These are phyloP conservation scores for Sphagnum fallax DNA, from an alignment of 228 moss, liverwort and hornwort genomes.

Conservation along the genomic window DNA sequence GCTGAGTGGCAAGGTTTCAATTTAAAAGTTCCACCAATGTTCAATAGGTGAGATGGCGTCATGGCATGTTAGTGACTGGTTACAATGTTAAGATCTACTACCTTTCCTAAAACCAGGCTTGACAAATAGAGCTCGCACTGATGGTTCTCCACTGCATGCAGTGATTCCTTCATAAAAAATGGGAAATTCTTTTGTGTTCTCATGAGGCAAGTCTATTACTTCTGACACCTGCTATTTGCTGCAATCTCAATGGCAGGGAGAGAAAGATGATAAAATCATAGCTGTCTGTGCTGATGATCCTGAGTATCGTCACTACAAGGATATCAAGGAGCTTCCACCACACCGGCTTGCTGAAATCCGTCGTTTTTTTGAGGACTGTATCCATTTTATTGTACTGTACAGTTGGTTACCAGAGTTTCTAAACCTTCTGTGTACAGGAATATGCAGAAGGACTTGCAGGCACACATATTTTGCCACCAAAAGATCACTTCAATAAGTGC, in stretches of 20 bases:
- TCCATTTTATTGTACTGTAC: constrained; percentile 2
- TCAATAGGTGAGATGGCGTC: too few relatives aligned
- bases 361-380: constrained; percentile 74
- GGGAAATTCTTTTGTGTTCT: constrained; percentile 55
- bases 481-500: too few relatives aligned
- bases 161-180: constrained; percentile 35
- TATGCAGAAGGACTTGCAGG: background rate
- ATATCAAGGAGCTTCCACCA: constrained; percentile 64
- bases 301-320: constrained; percentile 60
- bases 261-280: constrained; percentile 77
- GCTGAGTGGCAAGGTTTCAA: too few relatives aligned
- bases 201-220: constrained; percentile 45
- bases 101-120: too few relatives aligned
- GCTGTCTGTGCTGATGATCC: constrained; percentile 74
- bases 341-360: constrained; percentile 65
- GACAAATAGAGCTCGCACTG: background rate
- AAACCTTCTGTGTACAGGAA: background rate
- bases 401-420: background rate
- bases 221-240: background rate
- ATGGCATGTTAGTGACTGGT: too few relatives aligned
- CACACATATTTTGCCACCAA: background rate
- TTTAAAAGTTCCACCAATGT: too few relatives aligned
- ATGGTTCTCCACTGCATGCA: constrained; percentile 21
- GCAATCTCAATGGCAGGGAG: constrained; percentile 26
- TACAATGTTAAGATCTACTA: too few relatives aligned